phyloP scores from a whole-genome alignment of 2,329 filamentous ascomycete species.

The Pseudopithomyces chartarum region DNA sequence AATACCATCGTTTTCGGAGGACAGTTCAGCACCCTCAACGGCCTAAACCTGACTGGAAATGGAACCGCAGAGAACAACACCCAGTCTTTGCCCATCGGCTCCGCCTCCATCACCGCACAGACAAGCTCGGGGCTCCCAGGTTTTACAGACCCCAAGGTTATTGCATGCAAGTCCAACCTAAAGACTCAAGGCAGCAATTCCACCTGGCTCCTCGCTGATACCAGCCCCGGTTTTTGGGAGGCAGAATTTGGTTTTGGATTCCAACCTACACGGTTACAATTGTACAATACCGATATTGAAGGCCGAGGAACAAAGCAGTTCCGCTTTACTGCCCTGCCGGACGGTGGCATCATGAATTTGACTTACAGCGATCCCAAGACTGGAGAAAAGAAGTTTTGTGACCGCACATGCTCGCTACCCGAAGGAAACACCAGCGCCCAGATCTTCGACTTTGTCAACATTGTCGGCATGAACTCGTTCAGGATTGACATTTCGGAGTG shows the following conservation, averaged over 20 bases:
- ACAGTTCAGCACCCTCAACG: slow-evolving; percentile 77
- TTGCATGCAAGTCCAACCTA: slow-evolving; percentile 77
- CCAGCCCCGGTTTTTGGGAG: slow-evolving; percentile 78
- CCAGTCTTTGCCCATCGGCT: slow-evolving; percentile 82
- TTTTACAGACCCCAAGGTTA: slow-evolving; percentile 76
- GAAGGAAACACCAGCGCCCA: slow-evolving; percentile 71
- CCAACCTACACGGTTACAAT: slow-evolving; percentile 80
- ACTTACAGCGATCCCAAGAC: slow-evolving; percentile 79
- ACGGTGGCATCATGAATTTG: slow-evolving; percentile 94
- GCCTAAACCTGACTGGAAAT: slow-evolving; percentile 74
- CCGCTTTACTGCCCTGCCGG: slow-evolving; percentile 81
- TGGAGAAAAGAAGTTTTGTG: slow-evolving; percentile 73
- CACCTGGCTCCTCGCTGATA: slow-evolving; percentile 81
- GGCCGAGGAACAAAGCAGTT: slow-evolving; percentile 88
- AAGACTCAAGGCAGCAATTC: slow-evolving; percentile 68
- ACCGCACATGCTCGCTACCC: slow-evolving; percentile 83
- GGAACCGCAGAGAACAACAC: slow-evolving; percentile 66
- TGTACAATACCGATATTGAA: slow-evolving; percentile 85
- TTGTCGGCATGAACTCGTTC: slow-evolving; percentile 89
- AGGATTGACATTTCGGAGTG: slow-evolving; percentile 83
- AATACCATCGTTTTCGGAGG: slow-evolving; percentile 93
- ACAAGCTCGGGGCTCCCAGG: slow-evolving; percentile 66
- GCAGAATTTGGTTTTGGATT: slow-evolving; percentile 85
- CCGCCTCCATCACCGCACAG: slow-evolving; percentile 73
- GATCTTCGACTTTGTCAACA: slow-evolving; percentile 91